Percentiles rank a stretch among this genome's conserved stretches.
Evolutionary conservation across 2,329 filamentous ascomycete genomes (phyloP).

Genomic region (Pezicula rhizophila): DNA sequence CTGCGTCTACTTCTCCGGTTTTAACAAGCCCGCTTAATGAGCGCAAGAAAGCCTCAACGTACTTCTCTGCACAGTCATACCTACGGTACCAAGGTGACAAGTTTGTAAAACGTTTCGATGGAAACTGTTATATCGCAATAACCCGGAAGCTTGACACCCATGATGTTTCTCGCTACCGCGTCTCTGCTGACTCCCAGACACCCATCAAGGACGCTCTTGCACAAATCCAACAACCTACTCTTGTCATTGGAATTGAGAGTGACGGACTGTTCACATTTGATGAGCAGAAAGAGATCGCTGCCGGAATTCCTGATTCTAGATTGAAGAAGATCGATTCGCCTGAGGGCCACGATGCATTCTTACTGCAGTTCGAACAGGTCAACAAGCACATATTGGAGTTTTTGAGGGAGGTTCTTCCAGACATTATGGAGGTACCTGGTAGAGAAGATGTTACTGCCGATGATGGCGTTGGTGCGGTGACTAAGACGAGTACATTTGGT

Average conservation of each 20-base stretch:
- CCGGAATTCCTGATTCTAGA: slow-evolving; percentile 68
- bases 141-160: slow-evolving; percentile 97
- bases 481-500: slow-evolving; percentile 87
- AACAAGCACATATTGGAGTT: slow-evolving; percentile 83
- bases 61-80: slow-evolving; percentile 97
- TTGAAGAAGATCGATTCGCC: slow-evolving; percentile 86
- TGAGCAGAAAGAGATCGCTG: slow-evolving; percentile 88
- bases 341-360: slow-evolving; percentile 93
- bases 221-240: slow-evolving; percentile 78
- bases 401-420: slow-evolving; percentile 72
- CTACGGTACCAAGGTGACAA: slow-evolving; percentile 94
- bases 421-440: slow-evolving; percentile 71
- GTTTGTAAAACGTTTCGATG: slow-evolving; percentile 94
- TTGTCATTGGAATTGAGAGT: slow-evolving; percentile 90
- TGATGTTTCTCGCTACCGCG: slow-evolving; percentile 77
- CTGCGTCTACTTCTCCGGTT: slow-evolving; percentile 39
- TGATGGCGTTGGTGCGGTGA: slow-evolving; percentile 54
- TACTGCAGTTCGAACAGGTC: slow-evolving; percentile 95
- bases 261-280: slow-evolving; percentile 96
- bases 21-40: slow-evolving; percentile 25
- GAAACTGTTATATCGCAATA: slow-evolving; percentile 98
- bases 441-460: slow-evolving; percentile 33
- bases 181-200: slow-evolving; percentile 30
- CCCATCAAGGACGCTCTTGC: slow-evolving; percentile 67
- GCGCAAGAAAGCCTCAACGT: slow-evolving; percentile 57